Percentiles rank a stretch among this genome's conserved stretches.
Conservation (phyloP, 2,329 filamentous ascomycete species). For the Fusarium sp. region DNA sequence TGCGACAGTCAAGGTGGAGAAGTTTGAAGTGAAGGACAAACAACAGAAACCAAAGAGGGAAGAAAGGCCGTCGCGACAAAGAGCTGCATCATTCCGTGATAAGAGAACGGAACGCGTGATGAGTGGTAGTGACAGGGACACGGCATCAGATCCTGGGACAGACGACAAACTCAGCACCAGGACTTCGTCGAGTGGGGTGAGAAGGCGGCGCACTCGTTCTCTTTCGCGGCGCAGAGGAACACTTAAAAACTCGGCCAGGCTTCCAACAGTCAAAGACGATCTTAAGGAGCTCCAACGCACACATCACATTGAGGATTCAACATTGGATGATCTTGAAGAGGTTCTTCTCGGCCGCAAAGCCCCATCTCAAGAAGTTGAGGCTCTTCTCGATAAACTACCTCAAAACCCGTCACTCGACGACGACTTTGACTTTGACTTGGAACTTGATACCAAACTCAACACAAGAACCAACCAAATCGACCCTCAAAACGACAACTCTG, state of each 20-base stretch:
- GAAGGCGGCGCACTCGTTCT: slow-evolving; percentile 56
- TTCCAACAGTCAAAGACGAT: slow-evolving; percentile 69
- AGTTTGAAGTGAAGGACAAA: slow-evolving; percentile 42
- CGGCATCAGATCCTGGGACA: slow-evolving; percentile 53
- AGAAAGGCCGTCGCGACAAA: slow-evolving; percentile 23
- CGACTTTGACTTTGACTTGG: slow-evolving; percentile 47
- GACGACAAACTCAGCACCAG: slow-evolving; percentile 45
- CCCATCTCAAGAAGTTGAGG: slow-evolving; percentile 45
- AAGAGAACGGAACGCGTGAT: slow-evolving; percentile 44
- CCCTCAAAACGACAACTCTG: slow-evolving; percentile 49
- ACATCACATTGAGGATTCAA: slow-evolving; percentile 72
- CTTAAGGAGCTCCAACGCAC: slow-evolving; percentile 66
- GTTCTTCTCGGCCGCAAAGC: slow-evolving; percentile 60
- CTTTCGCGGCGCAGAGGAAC: slow-evolving; percentile 61
- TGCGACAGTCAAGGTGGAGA: slow-evolving; percentile 61
- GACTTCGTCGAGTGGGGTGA: slow-evolving; percentile 45
- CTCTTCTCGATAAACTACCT: slow-evolving; percentile 47
- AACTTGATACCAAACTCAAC: slow-evolving; percentile 48
- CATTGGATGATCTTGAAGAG: slow-evolving; percentile 70
- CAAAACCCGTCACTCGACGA: slow-evolving; percentile 43
- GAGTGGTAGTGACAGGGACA: slow-evolving; percentile 49
- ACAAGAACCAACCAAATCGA: slow-evolving; percentile 44
- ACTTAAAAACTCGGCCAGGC: slow-evolving; percentile 68
- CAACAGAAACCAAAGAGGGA: slow-evolving; percentile 38
- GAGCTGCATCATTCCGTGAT: slow-evolving; percentile 45